Conservation (phyloP, 805 yeast species). For the Yarrowia phangngaensis region DNA sequence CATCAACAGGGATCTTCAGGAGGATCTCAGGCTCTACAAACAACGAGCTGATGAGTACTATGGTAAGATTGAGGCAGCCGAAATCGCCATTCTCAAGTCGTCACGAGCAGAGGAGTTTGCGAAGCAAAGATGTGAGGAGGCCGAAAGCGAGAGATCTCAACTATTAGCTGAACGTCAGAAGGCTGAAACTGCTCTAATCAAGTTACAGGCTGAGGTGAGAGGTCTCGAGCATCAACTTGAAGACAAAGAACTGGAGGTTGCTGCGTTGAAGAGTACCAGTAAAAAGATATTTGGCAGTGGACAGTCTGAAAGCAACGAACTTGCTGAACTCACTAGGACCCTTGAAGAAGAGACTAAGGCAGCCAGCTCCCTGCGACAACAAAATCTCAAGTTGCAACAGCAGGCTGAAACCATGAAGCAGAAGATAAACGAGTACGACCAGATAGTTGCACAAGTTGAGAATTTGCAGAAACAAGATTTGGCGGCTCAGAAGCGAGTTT, state of each 20-base stretch:
- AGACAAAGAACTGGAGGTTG: conserved; percentile 50
- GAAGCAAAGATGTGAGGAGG: conserved; percentile 51
- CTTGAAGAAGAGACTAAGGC: conserved; percentile 11
- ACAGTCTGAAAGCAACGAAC: no score
- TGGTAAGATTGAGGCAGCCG: conserved; percentile 71
- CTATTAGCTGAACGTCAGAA: conserved; percentile 51
- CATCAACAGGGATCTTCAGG: conserved; percentile 55
- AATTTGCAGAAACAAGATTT: conserved; percentile 48
- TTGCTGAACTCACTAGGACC: conserved; percentile 35
- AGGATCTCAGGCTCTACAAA: conserved; percentile 59
- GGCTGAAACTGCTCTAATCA: conserved; percentile 52
- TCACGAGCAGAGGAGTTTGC: conserved; percentile 57
- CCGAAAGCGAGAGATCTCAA: conserved; percentile 46
- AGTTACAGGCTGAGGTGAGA: conserved; percentile 49
- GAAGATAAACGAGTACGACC: conserved; percentile 26
- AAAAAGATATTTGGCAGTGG: no score
- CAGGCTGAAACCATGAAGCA: conserved; percentile 13
- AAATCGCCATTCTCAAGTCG: conserved; percentile 62
- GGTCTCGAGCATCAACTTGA: conserved; percentile 54
- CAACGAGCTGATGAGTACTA: conserved; percentile 70
- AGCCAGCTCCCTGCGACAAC: background rate
- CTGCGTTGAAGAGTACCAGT: conserved; percentile 6
- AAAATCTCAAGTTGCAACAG: conserved; percentile 13
- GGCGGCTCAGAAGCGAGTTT: conserved; percentile 44
- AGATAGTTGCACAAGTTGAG: conserved; percentile 41